Conservation (phyloP, 768 basidiomycete species). For the Amyloporia xantha region DNA sequence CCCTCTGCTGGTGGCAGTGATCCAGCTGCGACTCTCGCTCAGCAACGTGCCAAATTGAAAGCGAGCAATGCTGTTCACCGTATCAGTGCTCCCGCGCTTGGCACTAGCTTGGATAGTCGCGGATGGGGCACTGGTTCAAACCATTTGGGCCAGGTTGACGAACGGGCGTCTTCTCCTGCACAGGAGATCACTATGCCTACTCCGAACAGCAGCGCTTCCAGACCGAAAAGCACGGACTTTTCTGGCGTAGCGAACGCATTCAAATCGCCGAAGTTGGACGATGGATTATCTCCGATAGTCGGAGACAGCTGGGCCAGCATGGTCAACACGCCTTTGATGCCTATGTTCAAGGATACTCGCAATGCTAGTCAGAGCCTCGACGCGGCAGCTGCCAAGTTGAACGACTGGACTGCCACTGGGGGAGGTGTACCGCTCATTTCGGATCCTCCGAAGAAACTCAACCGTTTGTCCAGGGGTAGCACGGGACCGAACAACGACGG, state of each 20-base stretch:
- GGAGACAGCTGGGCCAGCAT: conserved; percentile 94
- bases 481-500: conserved; percentile 25
- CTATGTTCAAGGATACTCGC: conserved; percentile 76
- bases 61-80: conserved; percentile 77
- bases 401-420: conserved; percentile 46
- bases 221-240: conserved; percentile 92
- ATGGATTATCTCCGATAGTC: conserved; percentile 45
- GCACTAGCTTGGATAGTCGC: conserved; percentile 48
- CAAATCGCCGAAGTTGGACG: conserved; percentile 47
- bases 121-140: conserved; percentile 58
- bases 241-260: conserved; percentile 53
- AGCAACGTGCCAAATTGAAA: conserved; percentile 86
- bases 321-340: conserved; percentile 90
- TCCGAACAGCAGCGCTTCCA: conserved; percentile 36
- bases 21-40: conserved; percentile 77
- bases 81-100: conserved; percentile 78
- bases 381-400: conserved; percentile 55
- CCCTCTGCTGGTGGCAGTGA: conserved; percentile 33
- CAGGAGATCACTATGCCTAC: conserved; percentile 54
- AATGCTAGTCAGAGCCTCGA: conserved; percentile 44
- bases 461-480: conserved; percentile 45
- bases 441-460: conserved; percentile 81
- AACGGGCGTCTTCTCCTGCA: conserved; percentile 54
- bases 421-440: conserved; percentile 83
- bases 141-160: conserved; percentile 80